Base-by-base conservation (phyloP, 78 protist species). In the Monosiga brevicollis region DNA sequence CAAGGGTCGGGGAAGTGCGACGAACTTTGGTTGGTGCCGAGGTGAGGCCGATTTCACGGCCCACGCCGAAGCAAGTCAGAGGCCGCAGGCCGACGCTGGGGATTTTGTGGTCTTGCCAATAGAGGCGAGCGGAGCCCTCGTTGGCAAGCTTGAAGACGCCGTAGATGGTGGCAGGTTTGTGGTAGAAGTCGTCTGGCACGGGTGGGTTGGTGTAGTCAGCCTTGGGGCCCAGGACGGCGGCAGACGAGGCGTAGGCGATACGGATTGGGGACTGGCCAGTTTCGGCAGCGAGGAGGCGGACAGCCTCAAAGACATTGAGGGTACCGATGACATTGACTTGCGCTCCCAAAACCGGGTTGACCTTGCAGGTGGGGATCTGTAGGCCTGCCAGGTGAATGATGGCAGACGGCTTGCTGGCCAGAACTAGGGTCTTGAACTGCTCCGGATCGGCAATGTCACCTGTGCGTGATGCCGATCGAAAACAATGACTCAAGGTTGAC, bases 111-210 rank as follows among this genome's bases (percentile, higher is more conserved):
- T 87, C 87, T 15, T 78, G 62, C 81, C 62, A 83, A 38, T 77
- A 87, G 85, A 83, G 82, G 23, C 90, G 79, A 1, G 90, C 90
- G 41, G 79, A 34, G 70, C 90, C 90, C 72, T 87, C 90, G 54
- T 87, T 87, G 32, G 83, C 79, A 34, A 73, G 82, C 72, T 87
- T 87, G 77, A 41, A 87, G 20, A 87, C 90, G 81, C 90, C 90
- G 70, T 87, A 87, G 83, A 55, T 11, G 25, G 86, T 83, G 76
- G 76, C 37, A 0, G 90, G 90, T 6, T 34, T 42, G 71, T 87
- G 90, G 23, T 34, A 38, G 72, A 43, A 81, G 80, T 81, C 37
- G 70, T 81, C 90, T 1, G 42, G 42, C 3, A 87, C 80, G 39
- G 82, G 78, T 3, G 70, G 74, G 1, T 62, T 80, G 29, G 78